A percentile compares a stretch with the other conserved stretches of the same genome.
Evolutionary conservation across 345 rosid species (phyloP).

Genomic region (Eucalyptus brandiana): DNA sequence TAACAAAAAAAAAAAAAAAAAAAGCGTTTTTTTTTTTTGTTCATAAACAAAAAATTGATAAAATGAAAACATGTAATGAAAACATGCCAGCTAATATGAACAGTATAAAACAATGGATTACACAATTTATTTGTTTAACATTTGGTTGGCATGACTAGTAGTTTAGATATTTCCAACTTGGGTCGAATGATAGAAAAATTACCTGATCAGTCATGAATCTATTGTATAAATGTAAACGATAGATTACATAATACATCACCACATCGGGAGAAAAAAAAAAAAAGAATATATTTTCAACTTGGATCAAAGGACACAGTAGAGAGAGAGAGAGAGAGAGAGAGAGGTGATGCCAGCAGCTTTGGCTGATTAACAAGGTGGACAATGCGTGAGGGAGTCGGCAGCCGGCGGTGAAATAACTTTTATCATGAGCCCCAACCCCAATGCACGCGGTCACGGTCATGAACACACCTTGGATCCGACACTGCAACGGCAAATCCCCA

Average conservation of each 20-base stretch:
- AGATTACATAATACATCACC: fast-evolving
- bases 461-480: neutral
- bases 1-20: too few species aligned
- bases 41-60: too few species aligned
- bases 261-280: too few species aligned
- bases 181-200: neutral
- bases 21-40: too few species aligned
- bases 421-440: neutral
- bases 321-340: neutral
- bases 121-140: fast-evolving
- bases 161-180: neutral
- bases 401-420: neutral
- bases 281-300: too few species aligned
- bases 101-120: fast-evolving
- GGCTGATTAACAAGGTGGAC: neutral
- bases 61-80: too few species aligned
- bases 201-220: too few species aligned
- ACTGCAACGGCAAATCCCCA: neutral
- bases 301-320: too few species aligned
- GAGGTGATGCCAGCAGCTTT: neutral
- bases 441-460: neutral
- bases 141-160: neutral
- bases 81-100: too few species aligned
- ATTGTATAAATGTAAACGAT: fast-evolving
- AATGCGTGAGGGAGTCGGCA: neutral